A percentile compares a stretch with the other conserved stretches of the same genome.
These are phyloP conservation scores for Fraxinus quadrangulata DNA, from an alignment of 257 asterid genomes.

Conservation along the genomic window DNA sequence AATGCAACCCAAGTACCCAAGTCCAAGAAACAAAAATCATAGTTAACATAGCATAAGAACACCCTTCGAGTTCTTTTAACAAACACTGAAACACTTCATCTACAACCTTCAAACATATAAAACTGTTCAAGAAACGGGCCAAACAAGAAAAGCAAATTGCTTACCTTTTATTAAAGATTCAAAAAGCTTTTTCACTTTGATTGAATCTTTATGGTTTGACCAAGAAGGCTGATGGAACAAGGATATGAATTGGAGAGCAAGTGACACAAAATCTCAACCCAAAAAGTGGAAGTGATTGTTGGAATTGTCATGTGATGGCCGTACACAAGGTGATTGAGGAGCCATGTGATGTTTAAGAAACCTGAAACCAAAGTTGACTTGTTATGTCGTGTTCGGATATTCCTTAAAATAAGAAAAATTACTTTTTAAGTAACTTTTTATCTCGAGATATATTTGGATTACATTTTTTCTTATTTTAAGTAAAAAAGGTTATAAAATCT, in stretches of 20 bases:
- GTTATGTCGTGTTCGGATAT: neutral
- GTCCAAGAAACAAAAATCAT: slow-evolving; percentile 1
- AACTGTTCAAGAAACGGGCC: neutral
- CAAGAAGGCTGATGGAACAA: neutral
- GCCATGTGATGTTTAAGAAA: neutral
- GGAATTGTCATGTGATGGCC: neutral
- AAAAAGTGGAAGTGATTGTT: neutral
- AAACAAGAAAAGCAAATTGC: neutral
- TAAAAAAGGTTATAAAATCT: neutral
- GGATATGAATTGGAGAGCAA: neutral
- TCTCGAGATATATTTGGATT: too few relatives aligned
- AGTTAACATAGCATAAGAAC: neutral
- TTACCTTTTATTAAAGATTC: neutral
- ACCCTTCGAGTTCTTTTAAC: neutral
- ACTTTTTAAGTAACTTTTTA: too few relatives aligned
- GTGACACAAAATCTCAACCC: neutral
- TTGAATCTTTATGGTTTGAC: neutral
- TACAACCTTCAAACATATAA: neutral
- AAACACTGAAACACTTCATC: neutral
- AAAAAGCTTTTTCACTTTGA: neutral
- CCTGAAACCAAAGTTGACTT: neutral
- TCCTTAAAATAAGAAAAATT: neutral
- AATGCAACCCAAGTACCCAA: neutral
- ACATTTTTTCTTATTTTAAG: too few relatives aligned
- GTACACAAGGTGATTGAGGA: neutral